Evolutionary conservation across 768 basidiomycete species (phyloP).

Genomic region (Pilatotrama ljubarskyi): DNA sequence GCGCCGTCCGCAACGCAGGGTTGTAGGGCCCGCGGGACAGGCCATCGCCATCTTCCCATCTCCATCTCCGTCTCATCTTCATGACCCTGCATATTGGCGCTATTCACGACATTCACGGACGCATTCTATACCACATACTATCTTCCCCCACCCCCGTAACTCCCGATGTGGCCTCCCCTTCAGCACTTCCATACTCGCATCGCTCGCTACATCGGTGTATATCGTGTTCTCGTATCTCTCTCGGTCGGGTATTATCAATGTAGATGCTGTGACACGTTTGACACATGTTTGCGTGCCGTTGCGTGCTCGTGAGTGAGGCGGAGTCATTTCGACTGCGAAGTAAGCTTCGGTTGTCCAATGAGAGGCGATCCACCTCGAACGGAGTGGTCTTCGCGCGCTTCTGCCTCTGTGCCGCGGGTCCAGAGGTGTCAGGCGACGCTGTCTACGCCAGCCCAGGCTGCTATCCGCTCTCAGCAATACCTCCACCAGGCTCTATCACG

Average conservation of each 20-base stretch:
- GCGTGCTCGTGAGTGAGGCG: not conserved
- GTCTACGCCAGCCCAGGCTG: slow-evolving; percentile 13
- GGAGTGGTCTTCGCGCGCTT: not conserved
- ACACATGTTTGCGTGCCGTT: no score
- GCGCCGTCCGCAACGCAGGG: slow-evolving; percentile 6
- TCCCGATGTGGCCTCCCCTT: slow-evolving; percentile 17
- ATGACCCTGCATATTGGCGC: slow-evolving; percentile 20
- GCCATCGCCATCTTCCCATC: slow-evolving; percentile 19
- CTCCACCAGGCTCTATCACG: not conserved
- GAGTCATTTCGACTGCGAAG: not conserved
- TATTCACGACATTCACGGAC: slow-evolving; percentile 31
- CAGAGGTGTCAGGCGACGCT: slow-evolving; percentile 5
- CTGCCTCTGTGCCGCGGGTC: not conserved
- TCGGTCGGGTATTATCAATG: slow-evolving; percentile 18
- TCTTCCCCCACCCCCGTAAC: slow-evolving; percentile 15
- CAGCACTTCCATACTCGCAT: not conserved
- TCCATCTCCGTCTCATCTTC: slow-evolving; percentile 15
- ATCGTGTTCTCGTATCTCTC: slow-evolving; percentile 19
- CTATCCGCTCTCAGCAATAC: not conserved
- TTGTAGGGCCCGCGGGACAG: slow-evolving; percentile 18
- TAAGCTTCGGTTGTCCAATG: not conserved
- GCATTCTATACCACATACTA: slow-evolving; percentile 27
- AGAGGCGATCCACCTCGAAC: not conserved
- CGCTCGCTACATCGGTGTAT: slow-evolving; percentile 17
- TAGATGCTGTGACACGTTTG: slow-evolving; percentile 14